phyloP scores from a whole-genome alignment of 306 rosid species.

The Malus asiatica region DNA sequence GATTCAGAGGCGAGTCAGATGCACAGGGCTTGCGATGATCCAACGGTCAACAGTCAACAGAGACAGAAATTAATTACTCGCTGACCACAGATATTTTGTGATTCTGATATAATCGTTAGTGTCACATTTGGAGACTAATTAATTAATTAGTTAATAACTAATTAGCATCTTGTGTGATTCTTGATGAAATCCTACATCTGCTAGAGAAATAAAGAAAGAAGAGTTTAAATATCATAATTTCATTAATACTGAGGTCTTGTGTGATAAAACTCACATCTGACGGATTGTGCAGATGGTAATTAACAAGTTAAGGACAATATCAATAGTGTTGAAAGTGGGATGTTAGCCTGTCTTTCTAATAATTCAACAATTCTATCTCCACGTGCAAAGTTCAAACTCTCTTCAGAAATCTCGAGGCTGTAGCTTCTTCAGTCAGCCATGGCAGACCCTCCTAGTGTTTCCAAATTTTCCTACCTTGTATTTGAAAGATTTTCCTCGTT shows the following conservation, averaged over 20 bases:
- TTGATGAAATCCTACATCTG: too few species aligned
- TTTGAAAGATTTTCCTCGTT: neutral
- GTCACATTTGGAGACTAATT: neutral
- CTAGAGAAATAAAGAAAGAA: too few species aligned
- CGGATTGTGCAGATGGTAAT: too few species aligned
- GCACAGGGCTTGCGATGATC: neutral
- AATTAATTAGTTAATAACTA: neutral
- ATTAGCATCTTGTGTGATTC: neutral
- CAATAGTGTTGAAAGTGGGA: too few species aligned
- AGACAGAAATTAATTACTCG: neutral
- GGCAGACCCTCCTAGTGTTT: neutral
- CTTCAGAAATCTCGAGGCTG: neutral
- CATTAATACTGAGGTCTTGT: too few species aligned
- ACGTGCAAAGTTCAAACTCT: neutral
- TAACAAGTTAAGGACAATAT: too few species aligned
- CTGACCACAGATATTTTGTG: neutral
- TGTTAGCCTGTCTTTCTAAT: too few species aligned
- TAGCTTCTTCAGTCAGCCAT: neutral
- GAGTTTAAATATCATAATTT: too few species aligned
- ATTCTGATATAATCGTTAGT: neutral
- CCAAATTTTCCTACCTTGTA: neutral
- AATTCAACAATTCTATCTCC: neutral
- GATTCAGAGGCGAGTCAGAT: neutral
- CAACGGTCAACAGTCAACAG: neutral
- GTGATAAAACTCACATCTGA: too few species aligned